These are phyloP conservation scores for Mikania micrantha DNA, from an alignment of 129 eudicot species.

Conservation along the genomic window DNA sequence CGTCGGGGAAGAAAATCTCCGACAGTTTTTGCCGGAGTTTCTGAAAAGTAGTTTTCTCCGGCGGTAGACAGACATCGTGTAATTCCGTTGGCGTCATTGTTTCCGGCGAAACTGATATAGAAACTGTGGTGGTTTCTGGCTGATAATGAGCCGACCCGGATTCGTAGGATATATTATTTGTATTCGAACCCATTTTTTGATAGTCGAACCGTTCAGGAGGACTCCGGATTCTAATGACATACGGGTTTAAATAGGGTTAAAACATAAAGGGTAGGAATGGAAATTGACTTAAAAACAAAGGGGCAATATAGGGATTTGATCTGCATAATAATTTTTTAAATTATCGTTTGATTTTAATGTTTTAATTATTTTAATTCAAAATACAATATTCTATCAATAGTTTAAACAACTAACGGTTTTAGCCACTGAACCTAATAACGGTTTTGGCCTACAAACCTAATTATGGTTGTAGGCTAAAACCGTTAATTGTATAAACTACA, in stretches of 20 bases:
- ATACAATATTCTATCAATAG: too few relatives aligned
- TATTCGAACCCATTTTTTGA: constrained; percentile 8
- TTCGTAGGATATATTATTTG: not conserved
- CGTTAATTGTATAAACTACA: too few relatives aligned
- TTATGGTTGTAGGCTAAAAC: too few relatives aligned
- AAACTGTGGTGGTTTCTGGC: constrained; percentile 14
- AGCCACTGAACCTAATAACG: too few relatives aligned
- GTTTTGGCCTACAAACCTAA: too few relatives aligned
- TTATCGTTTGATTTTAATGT: not conserved
- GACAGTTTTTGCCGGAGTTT: constrained; percentile 52
- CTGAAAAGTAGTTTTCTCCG: constrained; percentile 44
- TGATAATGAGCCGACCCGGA: constrained; percentile 11
- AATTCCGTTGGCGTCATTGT: constrained; percentile 6
- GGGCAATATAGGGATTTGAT: not conserved
- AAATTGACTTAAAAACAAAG: not conserved
- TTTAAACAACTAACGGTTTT: too few relatives aligned
- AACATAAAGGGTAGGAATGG: constrained; percentile 4
- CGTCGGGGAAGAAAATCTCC: constrained; percentile 84
- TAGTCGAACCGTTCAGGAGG: not conserved
- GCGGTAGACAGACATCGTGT: constrained; percentile 49
- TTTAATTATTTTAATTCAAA: too few relatives aligned
- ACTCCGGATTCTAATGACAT: not conserved
- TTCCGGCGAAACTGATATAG: constrained; percentile 3
- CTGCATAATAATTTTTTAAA: not conserved
- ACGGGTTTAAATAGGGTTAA: not conserved